Evolutionary conservation across 768 basidiomycete species (phyloP).

Genomic region (Tricholomella constricta): DNA sequence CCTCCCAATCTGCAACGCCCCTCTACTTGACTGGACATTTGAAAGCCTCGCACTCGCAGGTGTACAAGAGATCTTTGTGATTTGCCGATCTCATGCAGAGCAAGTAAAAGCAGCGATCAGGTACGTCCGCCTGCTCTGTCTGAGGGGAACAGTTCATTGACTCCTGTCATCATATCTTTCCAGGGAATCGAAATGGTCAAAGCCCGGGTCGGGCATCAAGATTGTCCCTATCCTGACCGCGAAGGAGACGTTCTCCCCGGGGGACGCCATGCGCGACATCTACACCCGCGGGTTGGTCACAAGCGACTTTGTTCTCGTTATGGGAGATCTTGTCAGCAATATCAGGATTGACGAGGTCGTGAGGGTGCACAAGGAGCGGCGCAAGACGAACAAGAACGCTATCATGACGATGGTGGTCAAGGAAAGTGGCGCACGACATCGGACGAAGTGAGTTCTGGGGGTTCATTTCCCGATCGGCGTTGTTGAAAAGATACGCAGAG

Average conservation of each 20-base stretch:
- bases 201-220: constrained; percentile 74
- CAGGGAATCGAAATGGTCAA: constrained; percentile 86
- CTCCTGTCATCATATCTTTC: constrained; percentile 6
- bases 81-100: constrained; percentile 89
- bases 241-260: constrained; percentile 84
- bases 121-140: constrained; percentile 47
- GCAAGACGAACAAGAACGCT: constrained; percentile 86
- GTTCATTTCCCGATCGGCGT: constrained; percentile 5
- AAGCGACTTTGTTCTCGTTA: constrained; percentile 88
- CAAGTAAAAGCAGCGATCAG: constrained; percentile 83
- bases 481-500: constrained; percentile 39
- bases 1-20: constrained; percentile 91
- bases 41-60: constrained; percentile 94
- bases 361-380: constrained; percentile 82
- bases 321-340: constrained; percentile 92
- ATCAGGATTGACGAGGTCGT: constrained; percentile 90
- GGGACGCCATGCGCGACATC: constrained; percentile 92
- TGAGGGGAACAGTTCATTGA: constrained; percentile 13
- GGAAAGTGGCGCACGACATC: constrained; percentile 69
- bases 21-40: constrained; percentile 94
- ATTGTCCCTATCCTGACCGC: constrained; percentile 86
- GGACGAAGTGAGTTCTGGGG: constrained; percentile 60
- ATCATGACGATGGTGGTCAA: constrained; percentile 97
- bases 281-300: constrained; percentile 91
- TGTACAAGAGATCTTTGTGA: constrained; percentile 94